Percentiles rank a stretch among this genome's conserved stretches.
phyloP scores from a whole-genome alignment of 768 basidiomycete genomes.

The Lactarius vividus region DNA sequence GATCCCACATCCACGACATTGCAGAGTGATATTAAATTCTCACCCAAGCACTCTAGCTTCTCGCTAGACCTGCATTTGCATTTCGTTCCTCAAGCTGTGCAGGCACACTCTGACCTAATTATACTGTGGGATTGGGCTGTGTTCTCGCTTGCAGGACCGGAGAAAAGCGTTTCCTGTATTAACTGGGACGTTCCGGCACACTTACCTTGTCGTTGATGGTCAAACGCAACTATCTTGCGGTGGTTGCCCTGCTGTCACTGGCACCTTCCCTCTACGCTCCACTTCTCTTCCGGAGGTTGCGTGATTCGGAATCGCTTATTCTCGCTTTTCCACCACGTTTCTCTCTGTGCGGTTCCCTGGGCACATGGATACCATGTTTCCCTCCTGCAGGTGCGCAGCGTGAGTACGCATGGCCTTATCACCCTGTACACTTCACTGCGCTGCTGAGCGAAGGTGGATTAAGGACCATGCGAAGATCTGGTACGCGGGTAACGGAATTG shows the following conservation, averaged over 20 bases:
- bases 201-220: too few species aligned
- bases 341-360: slow-evolving; percentile 64
- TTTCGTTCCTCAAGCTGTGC: too few species aligned
- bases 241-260: slow-evolving; percentile 50
- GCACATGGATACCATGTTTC: slow-evolving; percentile 54
- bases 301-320: too few species aligned
- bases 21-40: slow-evolving; percentile 30
- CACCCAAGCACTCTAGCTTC: too few species aligned
- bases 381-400: slow-evolving; percentile 51
- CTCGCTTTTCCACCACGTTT: slow-evolving; percentile 56
- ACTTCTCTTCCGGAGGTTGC: slow-evolving; percentile 44
- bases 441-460: slow-evolving; percentile 53
- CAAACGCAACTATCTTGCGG: background rate
- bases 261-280: slow-evolving; percentile 42
- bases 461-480: slow-evolving; percentile 43
- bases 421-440: slow-evolving; percentile 75
- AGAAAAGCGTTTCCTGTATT: too few species aligned
- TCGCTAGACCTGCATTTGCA: too few species aligned
- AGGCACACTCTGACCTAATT: too few species aligned
- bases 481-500: too few species aligned
- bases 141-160: too few species aligned
- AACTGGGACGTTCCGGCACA: too few species aligned
- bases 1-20: slow-evolving; percentile 91
- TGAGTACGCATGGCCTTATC: slow-evolving; percentile 72
- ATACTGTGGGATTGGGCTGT: too few species aligned